A percentile compares a stretch with the other conserved stretches of the same genome.
phyloP scores from a whole-genome alignment of 345 rosid species.

The Diplotaxis tenuifolia region DNA sequence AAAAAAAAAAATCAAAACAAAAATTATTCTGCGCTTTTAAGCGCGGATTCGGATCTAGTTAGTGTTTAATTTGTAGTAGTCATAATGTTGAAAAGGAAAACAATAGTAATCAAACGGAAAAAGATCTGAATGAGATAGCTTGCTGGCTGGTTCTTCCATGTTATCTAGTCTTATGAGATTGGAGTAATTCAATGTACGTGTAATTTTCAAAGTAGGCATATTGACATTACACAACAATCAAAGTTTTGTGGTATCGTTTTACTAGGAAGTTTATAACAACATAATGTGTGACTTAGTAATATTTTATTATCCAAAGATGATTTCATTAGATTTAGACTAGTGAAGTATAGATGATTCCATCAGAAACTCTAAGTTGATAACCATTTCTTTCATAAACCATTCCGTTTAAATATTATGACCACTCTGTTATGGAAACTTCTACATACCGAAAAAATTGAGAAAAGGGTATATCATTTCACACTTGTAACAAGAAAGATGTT shows the following conservation, averaged over 20 bases:
- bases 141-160: not conserved
- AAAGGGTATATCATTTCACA: slow-evolving; percentile 17
- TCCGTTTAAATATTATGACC: too few relatives aligned
- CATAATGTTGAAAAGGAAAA: not conserved
- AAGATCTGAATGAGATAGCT: too few relatives aligned
- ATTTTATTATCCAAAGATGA: not conserved
- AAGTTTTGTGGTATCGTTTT: not conserved
- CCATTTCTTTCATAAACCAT: not conserved
- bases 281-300: not conserved
- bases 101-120: too few relatives aligned
- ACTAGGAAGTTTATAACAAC: not conserved
- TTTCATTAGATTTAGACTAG: too few relatives aligned
- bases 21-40: too few relatives aligned
- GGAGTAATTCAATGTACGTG: too few relatives aligned
- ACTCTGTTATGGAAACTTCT: not conserved
- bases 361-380: not conserved
- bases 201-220: too few relatives aligned
- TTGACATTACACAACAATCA: too few relatives aligned
- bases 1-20: too few relatives aligned
- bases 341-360: not conserved
- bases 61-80: not conserved
- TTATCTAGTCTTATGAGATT: not conserved
- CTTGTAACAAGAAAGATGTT: slow-evolving; percentile 30
- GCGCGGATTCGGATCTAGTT: too few relatives aligned
- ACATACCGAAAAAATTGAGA: not conserved